Conservation (phyloP, 176 grass and related monocot genomes). For the Avena eriantha region DNA sequence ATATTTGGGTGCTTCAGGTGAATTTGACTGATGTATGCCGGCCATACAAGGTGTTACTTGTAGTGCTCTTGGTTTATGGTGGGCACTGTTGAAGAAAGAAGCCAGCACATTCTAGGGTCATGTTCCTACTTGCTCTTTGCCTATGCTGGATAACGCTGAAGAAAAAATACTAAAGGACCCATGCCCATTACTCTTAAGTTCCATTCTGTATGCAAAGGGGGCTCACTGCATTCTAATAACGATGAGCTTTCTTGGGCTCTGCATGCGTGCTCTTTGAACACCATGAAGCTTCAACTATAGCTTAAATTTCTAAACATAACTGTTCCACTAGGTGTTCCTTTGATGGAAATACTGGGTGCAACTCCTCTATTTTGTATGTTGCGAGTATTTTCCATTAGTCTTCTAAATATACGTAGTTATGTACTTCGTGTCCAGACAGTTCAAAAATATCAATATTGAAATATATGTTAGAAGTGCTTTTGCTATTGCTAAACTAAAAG, state of each 20-base stretch:
- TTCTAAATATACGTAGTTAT: neutral
- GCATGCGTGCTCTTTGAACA: neutral
- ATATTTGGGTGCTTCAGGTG: conserved; percentile 14
- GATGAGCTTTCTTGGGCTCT: neutral
- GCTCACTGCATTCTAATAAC: conserved; percentile 1
- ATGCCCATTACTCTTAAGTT: conserved; percentile 11
- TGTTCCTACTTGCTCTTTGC: neutral
- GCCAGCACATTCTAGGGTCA: neutral
- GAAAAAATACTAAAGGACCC: neutral
- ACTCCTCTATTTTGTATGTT: neutral
- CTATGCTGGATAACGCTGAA: conserved; percentile 10
- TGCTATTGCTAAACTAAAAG: neutral
- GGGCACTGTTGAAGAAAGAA: conserved; percentile 28
- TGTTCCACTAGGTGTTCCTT: neutral
- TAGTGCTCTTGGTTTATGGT: conserved; percentile 19
- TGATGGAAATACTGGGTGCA: neutral
- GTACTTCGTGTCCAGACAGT: neutral
- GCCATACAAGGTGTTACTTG: conserved; percentile 13
- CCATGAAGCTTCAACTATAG: neutral
- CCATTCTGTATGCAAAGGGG: neutral
- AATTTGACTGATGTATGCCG: conserved; percentile 29
- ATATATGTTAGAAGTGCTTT: conserved; percentile 18
- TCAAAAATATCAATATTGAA: neutral
- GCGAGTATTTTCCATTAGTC: conserved; percentile 4
- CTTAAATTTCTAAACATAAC: neutral